A percentile compares a stretch with the other conserved stretches of the same genome.
These are phyloP conservation scores for Camelina laxa DNA, from an alignment of 345 rosid genomes.

Conservation along the genomic window DNA sequence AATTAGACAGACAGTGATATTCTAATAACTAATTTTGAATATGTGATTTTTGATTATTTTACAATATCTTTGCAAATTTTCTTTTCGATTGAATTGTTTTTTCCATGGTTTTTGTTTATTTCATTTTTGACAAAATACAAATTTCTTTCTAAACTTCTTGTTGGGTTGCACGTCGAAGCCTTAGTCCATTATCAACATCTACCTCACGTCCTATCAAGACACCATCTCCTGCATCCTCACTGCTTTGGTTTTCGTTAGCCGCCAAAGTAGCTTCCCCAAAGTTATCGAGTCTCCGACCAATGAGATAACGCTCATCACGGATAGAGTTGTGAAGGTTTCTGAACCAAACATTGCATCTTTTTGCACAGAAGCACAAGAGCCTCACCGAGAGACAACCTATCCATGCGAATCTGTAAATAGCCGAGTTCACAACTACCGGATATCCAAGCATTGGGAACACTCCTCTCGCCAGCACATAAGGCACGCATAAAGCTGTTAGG, in stretches of 20 bases:
- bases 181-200: slow-evolving; percentile 65
- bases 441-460: slow-evolving; percentile 91
- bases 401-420: slow-evolving; percentile 98
- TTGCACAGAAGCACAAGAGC: slow-evolving; percentile 73
- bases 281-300: slow-evolving; percentile 91
- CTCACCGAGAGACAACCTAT: slow-evolving; percentile 86
- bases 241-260: slow-evolving; percentile 40
- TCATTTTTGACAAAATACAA: neutral
- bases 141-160: slow-evolving; percentile 41
- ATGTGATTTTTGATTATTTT: neutral
- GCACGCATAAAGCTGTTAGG: slow-evolving; percentile 91
- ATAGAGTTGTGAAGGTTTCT: slow-evolving; percentile 98
- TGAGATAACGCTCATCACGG: slow-evolving; percentile 90
- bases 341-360: slow-evolving; percentile 90
- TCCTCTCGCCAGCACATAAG: slow-evolving; percentile 92
- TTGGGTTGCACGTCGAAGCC: slow-evolving; percentile 56
- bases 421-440: slow-evolving; percentile 88
- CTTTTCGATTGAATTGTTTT: no score
- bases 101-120: no score
- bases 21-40: neutral
- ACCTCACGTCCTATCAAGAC: slow-evolving; percentile 48
- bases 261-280: slow-evolving; percentile 61
- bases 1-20: neutral
- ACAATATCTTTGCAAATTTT: neutral
- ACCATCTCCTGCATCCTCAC: slow-evolving; percentile 31